Evolutionary conservation across 768 basidiomycete genomes (phyloP).

Genomic region (Tulasnella calospora): DNA sequence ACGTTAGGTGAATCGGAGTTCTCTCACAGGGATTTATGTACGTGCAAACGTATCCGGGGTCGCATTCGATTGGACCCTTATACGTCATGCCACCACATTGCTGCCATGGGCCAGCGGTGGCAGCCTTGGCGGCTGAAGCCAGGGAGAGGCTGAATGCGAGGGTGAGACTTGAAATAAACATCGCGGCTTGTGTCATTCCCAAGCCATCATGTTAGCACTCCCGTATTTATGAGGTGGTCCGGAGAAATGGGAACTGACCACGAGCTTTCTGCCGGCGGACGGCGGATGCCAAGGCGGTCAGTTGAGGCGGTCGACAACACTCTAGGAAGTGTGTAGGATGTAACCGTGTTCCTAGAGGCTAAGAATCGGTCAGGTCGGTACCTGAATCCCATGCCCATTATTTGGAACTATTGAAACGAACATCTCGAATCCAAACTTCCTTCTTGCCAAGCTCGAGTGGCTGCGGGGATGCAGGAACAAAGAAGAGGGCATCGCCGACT

Average conservation of each 20-base stretch:
- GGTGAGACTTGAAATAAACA: background rate
- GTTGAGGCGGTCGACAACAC: background rate
- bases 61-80: background rate
- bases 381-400: background rate
- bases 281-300: background rate
- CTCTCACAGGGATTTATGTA: background rate
- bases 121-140: background rate
- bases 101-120: background rate
- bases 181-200: background rate
- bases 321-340: background rate
- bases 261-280: background rate
- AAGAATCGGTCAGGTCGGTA: background rate
- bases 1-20: too few species aligned
- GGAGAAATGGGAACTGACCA: background rate
- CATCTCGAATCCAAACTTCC: background rate
- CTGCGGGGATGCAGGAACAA: background rate
- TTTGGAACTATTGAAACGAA: background rate
- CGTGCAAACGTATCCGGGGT: background rate
- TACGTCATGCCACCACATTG: background rate
- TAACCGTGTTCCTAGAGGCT: background rate
- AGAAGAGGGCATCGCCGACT: background rate
- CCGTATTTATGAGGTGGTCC: background rate
- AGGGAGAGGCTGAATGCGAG: background rate
- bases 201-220: background rate
- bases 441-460: background rate